Evolutionary conservation across 139 green algal genomes (phyloP), one percentile per base, ranked within the genome.

Genomic region (Gonium pectorale): DNA sequence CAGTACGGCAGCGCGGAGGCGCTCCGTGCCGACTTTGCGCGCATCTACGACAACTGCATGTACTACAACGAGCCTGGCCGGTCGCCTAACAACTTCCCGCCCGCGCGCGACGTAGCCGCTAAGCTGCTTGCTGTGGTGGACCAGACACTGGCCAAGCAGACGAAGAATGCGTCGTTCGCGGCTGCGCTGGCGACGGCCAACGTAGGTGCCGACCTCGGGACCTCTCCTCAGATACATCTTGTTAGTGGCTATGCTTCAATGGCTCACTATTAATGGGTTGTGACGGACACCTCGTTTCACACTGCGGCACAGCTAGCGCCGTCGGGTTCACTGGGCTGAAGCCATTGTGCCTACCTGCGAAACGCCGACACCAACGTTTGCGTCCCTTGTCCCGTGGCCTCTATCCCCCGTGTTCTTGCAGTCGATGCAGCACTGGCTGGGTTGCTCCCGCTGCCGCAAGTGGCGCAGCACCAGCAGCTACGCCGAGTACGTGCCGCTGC

Each of bases 31-130:
- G 75, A 82, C 75, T 63, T 82, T 41, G 29, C 71, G 41, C 59
- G 31, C 15, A 63, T 82, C 41, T 29, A 72, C 59, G 59, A 82
- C 59, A 82, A 82, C 75, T 82, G 75, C 59, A 62, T 72, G 29
- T 11, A 13, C 5, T 82, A 72, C 75, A 82, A 82, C 75, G 41
- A 46, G 56, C 75, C 75, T 21, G 59, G 59, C 29, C 13, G 9
- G 26, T 82, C 75, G 35, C 56, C 41, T 29, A 46, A 37, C 59
- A 82, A 82, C 59, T 71, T 29, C n/a, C 75, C 75, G 22, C 26
- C 17, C 5, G 59, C 41, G 5, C 54, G 38, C 4, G 7, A 56
- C 17, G 19, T 35, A 13, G 56, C 27, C 31, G 22, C 2, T 0
- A 4, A 26, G 29, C 62, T 82, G 59, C 40, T 71, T 5, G 26